These are phyloP conservation scores for Globisporangium canariense DNA, from an alignment of 352 stramenopile species.

Conservation along the genomic window DNA sequence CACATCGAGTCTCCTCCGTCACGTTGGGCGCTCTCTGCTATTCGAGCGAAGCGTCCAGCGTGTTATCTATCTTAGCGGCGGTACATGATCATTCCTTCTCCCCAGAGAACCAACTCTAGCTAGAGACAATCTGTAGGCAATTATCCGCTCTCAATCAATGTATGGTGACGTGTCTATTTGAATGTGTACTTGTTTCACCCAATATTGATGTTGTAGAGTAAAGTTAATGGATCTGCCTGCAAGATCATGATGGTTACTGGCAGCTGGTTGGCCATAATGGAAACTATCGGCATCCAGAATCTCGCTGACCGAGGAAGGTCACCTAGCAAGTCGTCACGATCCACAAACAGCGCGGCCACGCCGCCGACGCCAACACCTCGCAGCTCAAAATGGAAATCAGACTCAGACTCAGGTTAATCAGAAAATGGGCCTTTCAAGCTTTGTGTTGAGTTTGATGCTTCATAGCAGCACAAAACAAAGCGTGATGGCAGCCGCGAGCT, in stretches of 20 bases:
- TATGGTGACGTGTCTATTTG: background rate
- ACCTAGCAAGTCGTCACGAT: no score
- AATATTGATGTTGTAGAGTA: no score
- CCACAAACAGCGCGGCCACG: no score
- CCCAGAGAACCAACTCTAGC: background rate
- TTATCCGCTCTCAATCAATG: background rate
- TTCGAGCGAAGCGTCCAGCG: background rate
- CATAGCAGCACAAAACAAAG: background rate
- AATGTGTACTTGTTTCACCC: no score
- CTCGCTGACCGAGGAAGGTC: no score
- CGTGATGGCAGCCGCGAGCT: constrained; percentile 23
- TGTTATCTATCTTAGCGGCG: constrained; percentile 10
- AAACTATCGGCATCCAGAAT: no score
- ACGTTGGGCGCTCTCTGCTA: background rate
- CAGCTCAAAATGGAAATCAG: background rate
- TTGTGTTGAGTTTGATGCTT: background rate
- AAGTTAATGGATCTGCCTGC: no score
- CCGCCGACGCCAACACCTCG: no score
- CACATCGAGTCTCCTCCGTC: background rate
- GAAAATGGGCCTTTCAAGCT: background rate
- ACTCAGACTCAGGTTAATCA: constrained; percentile 1
- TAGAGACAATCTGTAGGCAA: constrained; percentile 3
- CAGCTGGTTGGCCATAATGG: no score
- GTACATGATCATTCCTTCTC: background rate
- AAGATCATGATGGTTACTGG: no score